Percentiles rank a stretch among this genome's conserved stretches.
These are phyloP conservation scores for Rickenella mellea DNA, from an alignment of 768 basidiomycete genomes.

Conservation along the genomic window DNA sequence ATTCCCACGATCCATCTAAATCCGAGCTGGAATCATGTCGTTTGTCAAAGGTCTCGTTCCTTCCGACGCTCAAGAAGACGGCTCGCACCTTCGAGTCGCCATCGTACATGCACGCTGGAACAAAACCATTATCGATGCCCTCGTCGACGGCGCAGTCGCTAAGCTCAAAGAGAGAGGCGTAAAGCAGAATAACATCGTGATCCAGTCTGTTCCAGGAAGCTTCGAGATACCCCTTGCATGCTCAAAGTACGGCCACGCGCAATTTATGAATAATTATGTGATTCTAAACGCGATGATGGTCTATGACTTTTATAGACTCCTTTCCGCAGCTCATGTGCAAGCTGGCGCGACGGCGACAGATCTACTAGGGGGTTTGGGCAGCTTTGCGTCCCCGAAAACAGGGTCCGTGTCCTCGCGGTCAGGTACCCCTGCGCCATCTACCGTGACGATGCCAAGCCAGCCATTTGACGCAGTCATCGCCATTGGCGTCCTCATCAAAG, in stretches of 20 bases:
- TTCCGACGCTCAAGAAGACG: conserved; percentile 59
- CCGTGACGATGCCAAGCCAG: conserved; percentile 33
- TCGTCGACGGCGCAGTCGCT: conserved; percentile 67
- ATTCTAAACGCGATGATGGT: background rate
- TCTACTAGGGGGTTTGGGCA: conserved; percentile 58
- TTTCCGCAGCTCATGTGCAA: conserved; percentile 80
- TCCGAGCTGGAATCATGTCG: too few relatives aligned
- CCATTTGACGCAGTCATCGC: conserved; percentile 96
- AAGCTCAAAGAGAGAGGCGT: conserved; percentile 84
- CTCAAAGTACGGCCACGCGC: conserved; percentile 49
- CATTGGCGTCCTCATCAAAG: conserved; percentile 97
- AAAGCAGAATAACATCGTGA: conserved; percentile 79
- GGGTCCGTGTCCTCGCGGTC: conserved; percentile 39
- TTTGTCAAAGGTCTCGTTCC: conserved; percentile 74
- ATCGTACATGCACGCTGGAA: conserved; percentile 99
- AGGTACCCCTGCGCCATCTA: conserved; percentile 38
- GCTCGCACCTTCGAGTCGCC: conserved; percentile 72
- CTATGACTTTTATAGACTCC: conserved; percentile 46
- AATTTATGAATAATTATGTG: conserved; percentile 2
- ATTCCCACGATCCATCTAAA: too few relatives aligned
- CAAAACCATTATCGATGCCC: conserved; percentile 72
- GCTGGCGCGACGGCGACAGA: conserved; percentile 71
- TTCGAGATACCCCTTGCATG: conserved; percentile 87
- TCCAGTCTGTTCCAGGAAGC: conserved; percentile 90
- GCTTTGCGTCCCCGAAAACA: conserved; percentile 24